Conservation (phyloP, 2,329 filamentous ascomycete genomes). For the Blastomyces parvus region DNA sequence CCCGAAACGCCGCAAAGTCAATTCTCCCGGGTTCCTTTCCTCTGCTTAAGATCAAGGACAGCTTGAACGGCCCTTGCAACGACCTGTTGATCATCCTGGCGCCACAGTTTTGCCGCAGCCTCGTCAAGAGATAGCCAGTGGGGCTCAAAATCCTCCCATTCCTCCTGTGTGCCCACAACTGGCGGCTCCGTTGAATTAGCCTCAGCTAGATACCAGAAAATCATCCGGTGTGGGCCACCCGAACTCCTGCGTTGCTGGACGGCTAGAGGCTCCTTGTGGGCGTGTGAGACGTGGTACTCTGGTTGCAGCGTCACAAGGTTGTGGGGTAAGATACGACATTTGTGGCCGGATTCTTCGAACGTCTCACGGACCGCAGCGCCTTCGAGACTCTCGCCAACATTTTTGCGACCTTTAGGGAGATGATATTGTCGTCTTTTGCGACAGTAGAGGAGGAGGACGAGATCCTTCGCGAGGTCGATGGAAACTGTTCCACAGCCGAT, state of each 20-base stretch:
- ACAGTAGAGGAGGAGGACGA: constrained; percentile 15
- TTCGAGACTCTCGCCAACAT: constrained; percentile 19
- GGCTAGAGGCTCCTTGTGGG: constrained; percentile 10
- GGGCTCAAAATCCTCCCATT: constrained; percentile 16
- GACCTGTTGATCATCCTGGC: constrained; percentile 10
- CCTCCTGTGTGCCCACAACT: constrained; percentile 15
- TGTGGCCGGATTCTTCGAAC: constrained; percentile 19
- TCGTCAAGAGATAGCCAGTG: constrained; percentile 12
- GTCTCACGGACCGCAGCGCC: constrained; percentile 22
- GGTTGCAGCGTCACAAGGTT: constrained; percentile 8
- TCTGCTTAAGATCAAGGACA: background rate
- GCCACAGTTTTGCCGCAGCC: constrained; percentile 13
- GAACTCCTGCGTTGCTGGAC: constrained; percentile 2
- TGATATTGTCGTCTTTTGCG: constrained; percentile 15
- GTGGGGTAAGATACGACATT: constrained; percentile 8
- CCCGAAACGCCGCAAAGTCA: background rate
- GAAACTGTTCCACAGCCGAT: constrained; percentile 17
- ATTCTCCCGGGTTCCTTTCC: background rate
- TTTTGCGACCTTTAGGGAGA: constrained; percentile 23
- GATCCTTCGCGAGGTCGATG: constrained; percentile 12
- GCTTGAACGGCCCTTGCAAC: constrained; percentile 5
- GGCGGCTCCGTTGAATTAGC: constrained; percentile 10
- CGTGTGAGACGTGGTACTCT: background rate
- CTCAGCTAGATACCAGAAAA: constrained; percentile 17
- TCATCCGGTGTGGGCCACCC: constrained; percentile 11